A percentile compares a stretch with the other conserved stretches of the same genome.
These are phyloP conservation scores for Fusarium pseudonygamai DNA, from an alignment of 2,329 filamentous ascomycete genomes.

Conservation along the genomic window DNA sequence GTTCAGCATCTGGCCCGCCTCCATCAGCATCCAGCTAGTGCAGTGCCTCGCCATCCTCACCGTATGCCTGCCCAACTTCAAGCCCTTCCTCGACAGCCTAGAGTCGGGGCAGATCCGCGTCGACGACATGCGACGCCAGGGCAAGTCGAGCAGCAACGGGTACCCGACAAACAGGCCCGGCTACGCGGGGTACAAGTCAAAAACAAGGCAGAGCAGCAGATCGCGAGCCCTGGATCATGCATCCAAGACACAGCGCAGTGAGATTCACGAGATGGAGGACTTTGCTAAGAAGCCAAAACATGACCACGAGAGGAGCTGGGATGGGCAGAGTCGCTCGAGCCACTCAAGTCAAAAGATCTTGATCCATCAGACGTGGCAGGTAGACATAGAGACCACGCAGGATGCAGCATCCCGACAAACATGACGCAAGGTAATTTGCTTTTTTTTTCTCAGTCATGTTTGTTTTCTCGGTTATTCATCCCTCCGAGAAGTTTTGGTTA, in stretches of 20 bases:
- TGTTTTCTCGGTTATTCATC: not conserved
- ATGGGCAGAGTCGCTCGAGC: constrained; percentile 35
- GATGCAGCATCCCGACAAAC: not conserved
- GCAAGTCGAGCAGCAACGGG: constrained; percentile 39
- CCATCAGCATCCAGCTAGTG: constrained; percentile 40
- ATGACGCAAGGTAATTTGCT: not conserved
- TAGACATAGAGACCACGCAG: constrained; percentile 38
- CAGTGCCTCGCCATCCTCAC: constrained; percentile 43
- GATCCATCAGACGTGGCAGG: constrained; percentile 44
- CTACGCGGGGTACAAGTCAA: constrained; percentile 39
- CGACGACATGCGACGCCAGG: constrained; percentile 43
- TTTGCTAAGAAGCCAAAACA: not conserved
- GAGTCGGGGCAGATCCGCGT: constrained; percentile 44
- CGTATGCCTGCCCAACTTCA: constrained; percentile 44
- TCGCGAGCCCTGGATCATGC: constrained; percentile 11
- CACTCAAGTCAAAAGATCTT: constrained; percentile 44
- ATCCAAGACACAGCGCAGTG: constrained; percentile 15
- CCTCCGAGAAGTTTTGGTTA: not conserved
- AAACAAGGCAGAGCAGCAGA: constrained; percentile 28
- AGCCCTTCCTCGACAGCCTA: constrained; percentile 44
- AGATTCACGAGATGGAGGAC: constrained; percentile 31
- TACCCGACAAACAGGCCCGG: constrained; percentile 33
- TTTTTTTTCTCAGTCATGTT: not conserved
- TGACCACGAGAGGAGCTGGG: constrained; percentile 16
- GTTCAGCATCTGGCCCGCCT: constrained; percentile 40